Evolutionary conservation across 768 basidiomycete genomes (phyloP).

Genomic region (Tulasnella sp.): DNA sequence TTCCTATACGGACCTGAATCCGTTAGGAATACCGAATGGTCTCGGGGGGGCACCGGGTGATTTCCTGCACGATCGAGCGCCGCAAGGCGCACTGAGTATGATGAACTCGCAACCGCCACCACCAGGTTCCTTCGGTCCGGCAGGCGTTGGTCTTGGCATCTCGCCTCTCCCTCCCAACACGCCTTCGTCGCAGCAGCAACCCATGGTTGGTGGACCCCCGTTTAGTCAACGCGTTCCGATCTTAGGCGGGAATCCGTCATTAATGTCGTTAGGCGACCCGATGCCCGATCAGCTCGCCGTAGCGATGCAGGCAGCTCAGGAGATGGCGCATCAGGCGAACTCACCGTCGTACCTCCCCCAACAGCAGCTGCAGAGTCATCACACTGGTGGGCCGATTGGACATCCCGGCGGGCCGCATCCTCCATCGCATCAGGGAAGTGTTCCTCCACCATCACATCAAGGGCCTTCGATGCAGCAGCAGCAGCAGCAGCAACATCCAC

Average conservation of each 20-base stretch:
- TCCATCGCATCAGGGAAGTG: no score
- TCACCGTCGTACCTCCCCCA: not conserved
- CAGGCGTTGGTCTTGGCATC: not conserved
- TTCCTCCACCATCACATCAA: not conserved
- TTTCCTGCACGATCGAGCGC: not conserved
- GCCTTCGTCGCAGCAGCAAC: not conserved
- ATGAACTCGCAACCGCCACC: not conserved
- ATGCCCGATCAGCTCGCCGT: not conserved
- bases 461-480: not conserved
- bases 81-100: not conserved
- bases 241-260: not conserved
- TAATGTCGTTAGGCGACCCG: not conserved
- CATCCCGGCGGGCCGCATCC: no score
- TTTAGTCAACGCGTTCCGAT: not conserved
- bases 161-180: not conserved
- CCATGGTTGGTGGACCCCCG: no score
- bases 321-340: not conserved
- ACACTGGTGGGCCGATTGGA: not conserved
- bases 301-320: not conserved
- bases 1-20: not conserved
- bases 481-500: not conserved
- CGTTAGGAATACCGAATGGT: not conserved
- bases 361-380: not conserved
- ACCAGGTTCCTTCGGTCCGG: not conserved
- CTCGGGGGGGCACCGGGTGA: not conserved